These are phyloP conservation scores for Avicennia marina DNA, from an alignment of 257 asterid genomes.

Conservation along the genomic window DNA sequence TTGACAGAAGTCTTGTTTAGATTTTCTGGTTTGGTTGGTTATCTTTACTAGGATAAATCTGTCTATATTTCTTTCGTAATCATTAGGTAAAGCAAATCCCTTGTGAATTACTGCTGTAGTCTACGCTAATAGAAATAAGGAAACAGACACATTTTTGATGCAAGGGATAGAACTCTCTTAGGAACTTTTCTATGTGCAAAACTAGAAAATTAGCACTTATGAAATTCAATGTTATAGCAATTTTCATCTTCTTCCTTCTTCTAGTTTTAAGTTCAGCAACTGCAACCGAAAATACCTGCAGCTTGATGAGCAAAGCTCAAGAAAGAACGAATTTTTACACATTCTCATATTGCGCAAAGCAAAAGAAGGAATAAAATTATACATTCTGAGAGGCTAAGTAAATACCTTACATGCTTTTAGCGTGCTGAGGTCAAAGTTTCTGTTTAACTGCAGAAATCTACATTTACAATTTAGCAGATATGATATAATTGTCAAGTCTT, in stretches of 20 bases:
- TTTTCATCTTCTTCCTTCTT: no score
- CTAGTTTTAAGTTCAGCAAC: no score
- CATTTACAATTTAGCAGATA: background rate
- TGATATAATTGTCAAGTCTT: background rate
- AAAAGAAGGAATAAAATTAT: no score
- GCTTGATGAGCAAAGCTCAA: no score
- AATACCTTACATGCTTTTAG: no score
- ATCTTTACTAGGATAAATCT: conserved; percentile 20
- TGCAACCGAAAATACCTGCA: no score
- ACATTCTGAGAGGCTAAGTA: no score
- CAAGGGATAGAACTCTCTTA: conserved; percentile 10
- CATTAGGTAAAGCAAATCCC: conserved; percentile 26
- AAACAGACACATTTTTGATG: conserved; percentile 4
- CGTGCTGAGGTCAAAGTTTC: background rate
- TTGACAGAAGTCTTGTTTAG: conserved; percentile 25
- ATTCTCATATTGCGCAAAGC: no score
- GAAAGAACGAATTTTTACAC: no score
- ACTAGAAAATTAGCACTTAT: conserved; percentile 1
- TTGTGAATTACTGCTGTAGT: conserved; percentile 36
- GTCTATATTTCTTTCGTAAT: conserved; percentile 25
- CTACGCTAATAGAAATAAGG: conserved; percentile 31
- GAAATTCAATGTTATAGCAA: background rate
- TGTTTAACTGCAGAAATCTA: background rate
- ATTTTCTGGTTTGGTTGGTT: conserved; percentile 14
- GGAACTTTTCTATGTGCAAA: background rate